Conservation (phyloP, 441 rosid genomes). For the Pelargonium citronellum region DNA sequence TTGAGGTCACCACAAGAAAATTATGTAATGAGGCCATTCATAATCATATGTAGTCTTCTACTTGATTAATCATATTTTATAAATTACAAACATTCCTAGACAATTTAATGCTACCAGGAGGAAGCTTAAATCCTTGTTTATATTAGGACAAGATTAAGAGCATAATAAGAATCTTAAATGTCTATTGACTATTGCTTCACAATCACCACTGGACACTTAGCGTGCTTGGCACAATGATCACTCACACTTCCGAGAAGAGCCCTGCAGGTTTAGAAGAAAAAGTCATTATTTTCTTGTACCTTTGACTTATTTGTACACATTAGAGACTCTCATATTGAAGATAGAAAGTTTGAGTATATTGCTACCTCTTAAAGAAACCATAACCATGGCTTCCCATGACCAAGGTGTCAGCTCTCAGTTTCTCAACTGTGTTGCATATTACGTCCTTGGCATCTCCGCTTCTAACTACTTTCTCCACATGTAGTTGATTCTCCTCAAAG, state of each 20-base stretch:
- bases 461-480: slow-evolving; percentile 51
- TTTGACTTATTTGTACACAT: neutral
- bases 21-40: too few species aligned
- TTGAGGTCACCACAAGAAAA: neutral
- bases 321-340: neutral
- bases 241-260: slow-evolving; percentile 73
- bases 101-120: neutral
- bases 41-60: too few species aligned
- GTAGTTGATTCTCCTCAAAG: slow-evolving; percentile 32
- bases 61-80: neutral
- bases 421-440: slow-evolving; percentile 54
- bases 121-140: neutral
- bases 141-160: neutral
- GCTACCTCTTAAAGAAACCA: slow-evolving; percentile 76
- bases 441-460: slow-evolving; percentile 79
- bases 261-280: slow-evolving; percentile 25
- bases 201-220: slow-evolving; percentile 62
- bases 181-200: slow-evolving; percentile 39
- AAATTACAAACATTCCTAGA: neutral
- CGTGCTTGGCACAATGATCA: slow-evolving; percentile 65
- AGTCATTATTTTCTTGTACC: too few species aligned
- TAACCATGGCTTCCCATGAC: slow-evolving; percentile 90
- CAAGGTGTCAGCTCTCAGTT: slow-evolving; percentile 60
- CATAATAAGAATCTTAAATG: neutral
- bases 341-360: neutral